A percentile compares a stretch with the other conserved stretches of the same genome.
phyloP scores from a whole-genome alignment of 2,329 filamentous ascomycete species.

The Trichoderma breve region DNA sequence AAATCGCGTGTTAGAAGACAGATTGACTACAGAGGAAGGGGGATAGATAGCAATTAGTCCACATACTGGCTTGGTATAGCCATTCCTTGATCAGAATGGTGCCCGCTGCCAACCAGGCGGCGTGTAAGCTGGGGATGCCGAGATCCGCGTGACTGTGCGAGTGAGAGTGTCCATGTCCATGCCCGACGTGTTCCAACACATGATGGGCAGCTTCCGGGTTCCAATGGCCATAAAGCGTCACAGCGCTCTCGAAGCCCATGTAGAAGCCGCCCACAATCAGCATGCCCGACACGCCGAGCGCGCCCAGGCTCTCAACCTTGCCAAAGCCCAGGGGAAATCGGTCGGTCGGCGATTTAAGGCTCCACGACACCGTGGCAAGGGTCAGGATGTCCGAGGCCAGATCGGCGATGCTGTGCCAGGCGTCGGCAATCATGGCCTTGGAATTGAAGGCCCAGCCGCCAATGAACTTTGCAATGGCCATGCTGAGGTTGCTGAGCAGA shows the following conservation, averaged over 20 bases:
- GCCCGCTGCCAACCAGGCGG: constrained; percentile 87
- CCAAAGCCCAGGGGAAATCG: constrained; percentile 89
- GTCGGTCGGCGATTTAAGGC: constrained; percentile 77
- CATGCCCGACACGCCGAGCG: constrained; percentile 88
- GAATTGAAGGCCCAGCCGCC: constrained; percentile 95
- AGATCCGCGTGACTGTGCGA: constrained; percentile 55
- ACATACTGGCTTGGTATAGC: constrained; percentile 92
- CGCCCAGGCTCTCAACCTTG: constrained; percentile 95
- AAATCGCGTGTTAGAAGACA: constrained; percentile 12
- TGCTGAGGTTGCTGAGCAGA: constrained; percentile 78
- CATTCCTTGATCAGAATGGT: constrained; percentile 94
- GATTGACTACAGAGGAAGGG: neutral
- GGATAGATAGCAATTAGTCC: neutral
- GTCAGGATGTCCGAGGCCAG: constrained; percentile 94
- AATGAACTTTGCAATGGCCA: constrained; percentile 90
- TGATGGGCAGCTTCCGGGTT: constrained; percentile 68
- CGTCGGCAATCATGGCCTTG: constrained; percentile 88
- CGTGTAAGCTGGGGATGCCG: constrained; percentile 78
- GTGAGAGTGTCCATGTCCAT: constrained; percentile 52
- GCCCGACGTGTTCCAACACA: constrained; percentile 54
- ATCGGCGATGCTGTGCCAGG: constrained; percentile 92
- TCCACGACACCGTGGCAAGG: constrained; percentile 90
- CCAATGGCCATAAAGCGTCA: constrained; percentile 68
- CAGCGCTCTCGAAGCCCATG: constrained; percentile 78
- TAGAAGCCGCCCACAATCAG: constrained; percentile 85